Evolutionary conservation across 73 alveolate genomes (phyloP).

Genomic region (Paraurostyla sp.): DNA sequence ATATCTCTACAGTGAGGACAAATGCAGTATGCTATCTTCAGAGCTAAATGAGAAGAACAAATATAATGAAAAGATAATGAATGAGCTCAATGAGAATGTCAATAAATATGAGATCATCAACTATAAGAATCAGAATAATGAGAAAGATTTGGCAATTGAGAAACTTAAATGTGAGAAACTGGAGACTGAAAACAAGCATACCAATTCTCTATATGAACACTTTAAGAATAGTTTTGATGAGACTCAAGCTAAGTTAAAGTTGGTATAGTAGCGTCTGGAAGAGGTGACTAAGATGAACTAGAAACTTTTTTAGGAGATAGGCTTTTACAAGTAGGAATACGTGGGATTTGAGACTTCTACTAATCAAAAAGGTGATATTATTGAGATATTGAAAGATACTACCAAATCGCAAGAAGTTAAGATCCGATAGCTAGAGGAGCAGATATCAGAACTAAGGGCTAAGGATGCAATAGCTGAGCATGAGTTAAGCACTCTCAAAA

Average conservation of each 20-base stretch:
- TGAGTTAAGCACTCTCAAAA: neutral
- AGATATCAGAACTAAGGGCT: neutral
- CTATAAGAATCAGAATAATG: neutral
- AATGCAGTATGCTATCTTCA: neutral
- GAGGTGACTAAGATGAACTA: neutral
- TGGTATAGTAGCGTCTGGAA: neutral
- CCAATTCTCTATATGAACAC: neutral
- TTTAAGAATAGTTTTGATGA: conserved; percentile 18
- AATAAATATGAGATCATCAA: neutral
- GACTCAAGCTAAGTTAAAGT: neutral
- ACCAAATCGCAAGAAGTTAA: neutral
- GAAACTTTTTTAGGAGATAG: neutral
- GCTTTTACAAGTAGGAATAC: neutral
- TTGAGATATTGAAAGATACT: neutral
- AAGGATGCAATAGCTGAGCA: neutral
- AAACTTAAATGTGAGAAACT: neutral
- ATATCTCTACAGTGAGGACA: conserved; percentile 9
- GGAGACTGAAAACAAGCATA: conserved; percentile 10
- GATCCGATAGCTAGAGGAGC: neutral
- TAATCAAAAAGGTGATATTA: conserved; percentile 29
- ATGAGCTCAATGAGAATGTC: neutral
- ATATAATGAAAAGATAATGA: neutral
- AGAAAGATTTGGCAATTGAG: conserved; percentile 1
- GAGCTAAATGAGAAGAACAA: conserved; percentile 17
- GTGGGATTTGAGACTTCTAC: conserved; percentile 21